Base-by-base conservation (phyloP, 2,329 filamentous ascomycete genomes). In the Rhinocladiella mackenziei region DNA sequence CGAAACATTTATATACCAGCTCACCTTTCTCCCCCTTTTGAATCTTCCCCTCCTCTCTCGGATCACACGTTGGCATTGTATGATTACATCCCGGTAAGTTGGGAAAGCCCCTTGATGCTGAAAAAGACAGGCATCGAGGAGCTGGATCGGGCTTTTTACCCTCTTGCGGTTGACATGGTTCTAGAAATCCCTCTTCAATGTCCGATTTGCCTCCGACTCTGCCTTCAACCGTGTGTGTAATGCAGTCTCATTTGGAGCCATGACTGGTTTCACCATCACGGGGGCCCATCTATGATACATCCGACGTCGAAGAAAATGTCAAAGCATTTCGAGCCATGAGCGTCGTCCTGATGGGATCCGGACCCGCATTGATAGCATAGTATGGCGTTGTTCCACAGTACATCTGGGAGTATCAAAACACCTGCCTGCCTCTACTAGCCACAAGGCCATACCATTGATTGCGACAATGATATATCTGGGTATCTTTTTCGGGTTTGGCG, bases 101-200 rank as follows among this genome's bases (percentile, higher is more conserved):
- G 17, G 32, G 11, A 19, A 35, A n/a, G 8, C 19, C 17, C 32
- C n/a, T 17, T 17, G 17, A 17, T 17, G 17, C n/a, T 35, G 9
- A 35, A 7, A 20, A n/a, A 9, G 9, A 26, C 11, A 17, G 8
- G 15, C 42, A 15, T 45, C 72, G 11, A 61, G 60, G 32, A 63
- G 70, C 23, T 74, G 77, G 56, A 65, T 77, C 39, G 65, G 76
- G 30, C 77, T 75, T 59, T 71, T 79, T 56, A 62, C 74, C 17
- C 67, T 84, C 14, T 66, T 83, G 5, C 84, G 80, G 81, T 75
- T 81, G 45, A 82, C 77, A 13, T 84, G 81, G 81, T 71, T 83
- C 25, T 69, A 80, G 47, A 75, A 79, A 14, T 73, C 74, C 5
- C 64, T 84, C 1, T 83, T 79, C 59, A 81, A 84, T 60, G 75